Base-by-base conservation (phyloP, 2,329 filamentous ascomycete genomes). In the Drechslera avenae region DNA sequence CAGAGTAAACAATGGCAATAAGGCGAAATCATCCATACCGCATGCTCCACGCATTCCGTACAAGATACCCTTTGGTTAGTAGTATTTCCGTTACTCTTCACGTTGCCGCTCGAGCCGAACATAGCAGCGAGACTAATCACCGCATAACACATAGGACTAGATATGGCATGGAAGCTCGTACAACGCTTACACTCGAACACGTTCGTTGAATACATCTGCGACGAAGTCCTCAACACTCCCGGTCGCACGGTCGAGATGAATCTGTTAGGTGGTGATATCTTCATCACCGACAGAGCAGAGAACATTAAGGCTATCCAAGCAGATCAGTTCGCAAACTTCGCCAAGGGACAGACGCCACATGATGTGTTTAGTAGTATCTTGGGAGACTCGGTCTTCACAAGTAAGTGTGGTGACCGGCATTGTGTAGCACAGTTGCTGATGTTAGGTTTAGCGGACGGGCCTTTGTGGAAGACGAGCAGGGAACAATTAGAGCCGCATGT, bases 291-390 rank as follows among this genome's bases (percentile, higher is more conserved):
- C 28, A 36, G 44, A 33, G 43, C 49, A 13, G 49, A 52, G 26
- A 52, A 52, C 23, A 52, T 52, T 43, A 52, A 52, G 33, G 49
- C 49, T 12, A 47, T 48, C 13, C 49, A 52, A 42, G 49, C 49
- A 17, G 43, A 47, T 33, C 43, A 52, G 28, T 48, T 52, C 10
- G 21, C 39, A 3, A 44, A 52, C 18, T 47, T 48, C 19, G 49
- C 49, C 0, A 52, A 52, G 17, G 43, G 43, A 4, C 43, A 52
- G 33, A 47, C 43, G 14, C 49, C 43, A 34, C 49, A 52, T 34
- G 44, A 52, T 47, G 44, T 48, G 30, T 52, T 52, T 34, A 52
- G 44, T 4, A 47, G 44, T 31, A 52, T 52, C 14, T 23, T 52
- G 33, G 49, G 49, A 3, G 49, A 52, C 19, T 47, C 49, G 2